Evolutionary conservation across 2,329 filamentous ascomycete genomes (phyloP).

Genomic region (Tolypocladium sp.): DNA sequence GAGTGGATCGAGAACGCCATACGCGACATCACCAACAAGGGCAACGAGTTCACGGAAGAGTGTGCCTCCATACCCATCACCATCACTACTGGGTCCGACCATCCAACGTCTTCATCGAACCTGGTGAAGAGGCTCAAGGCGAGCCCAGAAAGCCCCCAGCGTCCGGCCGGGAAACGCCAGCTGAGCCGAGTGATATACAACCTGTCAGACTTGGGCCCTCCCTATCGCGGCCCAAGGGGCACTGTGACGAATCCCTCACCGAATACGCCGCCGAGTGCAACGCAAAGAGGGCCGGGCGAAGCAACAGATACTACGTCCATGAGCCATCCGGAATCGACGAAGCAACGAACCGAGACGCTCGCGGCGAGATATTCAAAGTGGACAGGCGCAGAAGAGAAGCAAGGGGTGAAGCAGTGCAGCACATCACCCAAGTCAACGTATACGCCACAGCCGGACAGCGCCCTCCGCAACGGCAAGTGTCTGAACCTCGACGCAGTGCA

Average conservation of each 20-base stretch:
- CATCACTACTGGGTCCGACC: conserved; percentile 51
- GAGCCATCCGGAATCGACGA: conserved; percentile 6
- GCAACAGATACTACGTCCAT: conserved; percentile 20
- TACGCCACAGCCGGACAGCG: conserved; percentile 2
- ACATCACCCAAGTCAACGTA: conserved; percentile 17
- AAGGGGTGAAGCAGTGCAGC: conserved; percentile 5
- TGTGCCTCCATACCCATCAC: conserved; percentile 50
- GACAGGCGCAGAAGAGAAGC: not conserved
- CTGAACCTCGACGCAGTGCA: not conserved
- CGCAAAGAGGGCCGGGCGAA: conserved; percentile 9
- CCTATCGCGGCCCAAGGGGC: conserved; percentile 7
- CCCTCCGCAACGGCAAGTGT: not conserved
- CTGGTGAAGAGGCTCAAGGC: not conserved
- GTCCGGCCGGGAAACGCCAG: not conserved
- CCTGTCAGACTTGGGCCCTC: conserved; percentile 9
- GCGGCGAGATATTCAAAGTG: not conserved
- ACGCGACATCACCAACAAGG: conserved; percentile 11
- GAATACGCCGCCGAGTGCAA: conserved; percentile 17
- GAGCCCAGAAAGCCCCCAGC: not conserved
- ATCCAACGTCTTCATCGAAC: conserved; percentile 10
- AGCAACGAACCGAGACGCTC: conserved; percentile 1
- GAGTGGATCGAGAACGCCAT: conserved; percentile 13
- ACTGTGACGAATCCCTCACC: conserved; percentile 10
- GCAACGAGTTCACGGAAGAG: conserved; percentile 11
- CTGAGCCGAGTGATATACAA: conserved; percentile 12